Evolutionary conservation across 2,329 filamentous ascomycete genomes (phyloP).

Genomic region (Colletotrichum noveboracense): DNA sequence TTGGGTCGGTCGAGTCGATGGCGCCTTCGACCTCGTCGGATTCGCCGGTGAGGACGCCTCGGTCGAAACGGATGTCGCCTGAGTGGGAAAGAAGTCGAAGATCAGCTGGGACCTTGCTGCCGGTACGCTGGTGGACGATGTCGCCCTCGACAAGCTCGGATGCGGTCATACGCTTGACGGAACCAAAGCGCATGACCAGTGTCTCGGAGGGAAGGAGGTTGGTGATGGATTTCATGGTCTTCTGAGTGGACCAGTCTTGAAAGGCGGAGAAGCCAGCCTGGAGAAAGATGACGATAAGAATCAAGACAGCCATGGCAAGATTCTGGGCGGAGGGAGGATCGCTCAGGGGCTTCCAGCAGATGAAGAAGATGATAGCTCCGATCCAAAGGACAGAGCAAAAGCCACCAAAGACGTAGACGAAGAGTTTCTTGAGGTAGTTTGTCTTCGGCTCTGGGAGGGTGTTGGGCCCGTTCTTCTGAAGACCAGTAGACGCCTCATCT

Average conservation of each 20-base stretch:
- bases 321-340: conserved; percentile 47
- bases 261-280: conserved; percentile 52
- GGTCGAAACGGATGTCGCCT: neutral
- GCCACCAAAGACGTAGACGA: neutral
- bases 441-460: neutral
- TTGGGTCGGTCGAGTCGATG: neutral
- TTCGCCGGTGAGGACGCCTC: neutral
- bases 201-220: conserved; percentile 49
- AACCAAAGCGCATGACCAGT: conserved; percentile 38
- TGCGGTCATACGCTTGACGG: neutral
- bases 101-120: neutral
- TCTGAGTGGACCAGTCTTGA: conserved; percentile 51
- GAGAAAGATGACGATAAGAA: conserved; percentile 51
- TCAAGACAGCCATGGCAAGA: conserved; percentile 49
- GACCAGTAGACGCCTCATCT: neutral
- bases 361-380: conserved; percentile 23
- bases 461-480: neutral
- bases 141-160: neutral
- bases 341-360: conserved; percentile 53
- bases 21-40: neutral
- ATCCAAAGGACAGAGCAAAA: neutral
- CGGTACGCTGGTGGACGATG: conserved; percentile 26
- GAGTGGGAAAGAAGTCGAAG: neutral
- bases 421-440: neutral
- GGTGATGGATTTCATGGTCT: conserved; percentile 52